Conservation (phyloP, 805 yeast species). For the Metschnikowia peoriensis region DNA sequence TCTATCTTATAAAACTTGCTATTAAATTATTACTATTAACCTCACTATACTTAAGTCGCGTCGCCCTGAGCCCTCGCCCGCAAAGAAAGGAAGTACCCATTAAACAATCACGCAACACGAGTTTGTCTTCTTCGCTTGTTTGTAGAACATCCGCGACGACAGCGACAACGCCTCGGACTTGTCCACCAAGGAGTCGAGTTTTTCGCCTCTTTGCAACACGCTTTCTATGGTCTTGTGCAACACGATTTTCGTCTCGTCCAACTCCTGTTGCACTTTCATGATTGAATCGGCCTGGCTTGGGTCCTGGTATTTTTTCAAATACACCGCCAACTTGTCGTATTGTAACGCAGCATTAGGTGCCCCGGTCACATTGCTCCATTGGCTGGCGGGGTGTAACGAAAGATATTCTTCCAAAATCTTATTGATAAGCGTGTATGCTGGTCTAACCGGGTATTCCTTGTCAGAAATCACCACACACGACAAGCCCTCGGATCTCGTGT, state of each 20-base stretch:
- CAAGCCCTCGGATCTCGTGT: constrained; percentile 83
- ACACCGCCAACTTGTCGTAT: constrained; percentile 62
- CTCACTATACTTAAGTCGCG: background rate
- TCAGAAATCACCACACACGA: constrained; percentile 92
- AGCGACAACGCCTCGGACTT: constrained; percentile 90
- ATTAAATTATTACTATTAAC: background rate
- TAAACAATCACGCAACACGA: constrained; percentile 29
- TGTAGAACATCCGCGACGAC: constrained; percentile 90
- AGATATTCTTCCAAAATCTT: constrained; percentile 89
- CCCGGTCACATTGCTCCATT: constrained; percentile 56
- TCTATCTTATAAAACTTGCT: background rate
- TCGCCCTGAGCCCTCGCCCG: too few relatives aligned
- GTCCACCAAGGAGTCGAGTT: constrained; percentile 88
- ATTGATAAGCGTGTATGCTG: constrained; percentile 90
- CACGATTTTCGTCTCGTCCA: constrained; percentile 96
- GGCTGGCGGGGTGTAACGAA: constrained; percentile 69
- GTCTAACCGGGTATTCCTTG: constrained; percentile 94
- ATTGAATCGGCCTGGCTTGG: constrained; percentile 96
- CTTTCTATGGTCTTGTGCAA: constrained; percentile 93
- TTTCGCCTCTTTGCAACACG: constrained; percentile 94
- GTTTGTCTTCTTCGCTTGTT: constrained; percentile 83
- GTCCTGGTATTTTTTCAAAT: constrained; percentile 85
- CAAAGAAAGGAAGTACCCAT: background rate
- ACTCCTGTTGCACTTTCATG: constrained; percentile 95
- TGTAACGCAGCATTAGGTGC: constrained; percentile 44